phyloP scores from a whole-genome alignment of 371 early-diverging fungal genomes.

The Zychaea mexicana region DNA sequence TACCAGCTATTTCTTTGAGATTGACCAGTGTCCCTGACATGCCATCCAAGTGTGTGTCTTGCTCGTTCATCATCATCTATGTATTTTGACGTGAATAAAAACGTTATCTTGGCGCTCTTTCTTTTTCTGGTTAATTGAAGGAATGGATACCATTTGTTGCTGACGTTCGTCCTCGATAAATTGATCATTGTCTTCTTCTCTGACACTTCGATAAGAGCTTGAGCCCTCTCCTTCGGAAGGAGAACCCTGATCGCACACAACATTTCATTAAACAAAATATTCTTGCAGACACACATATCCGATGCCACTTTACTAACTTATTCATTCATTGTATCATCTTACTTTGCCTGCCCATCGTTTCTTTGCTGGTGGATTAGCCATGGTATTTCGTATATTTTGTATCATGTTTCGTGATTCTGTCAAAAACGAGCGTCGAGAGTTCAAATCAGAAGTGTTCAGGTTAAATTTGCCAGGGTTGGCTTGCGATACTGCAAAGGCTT shows the following conservation, averaged over 20 bases:
- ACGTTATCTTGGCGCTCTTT: neutral
- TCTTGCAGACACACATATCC: no score
- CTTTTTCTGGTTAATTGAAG: neutral
- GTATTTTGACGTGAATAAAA: neutral
- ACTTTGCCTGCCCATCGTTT: constrained; percentile 13
- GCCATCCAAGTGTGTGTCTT: constrained; percentile 62
- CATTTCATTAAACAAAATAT: no score
- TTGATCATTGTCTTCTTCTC: constrained; percentile 31
- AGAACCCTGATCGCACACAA: neutral
- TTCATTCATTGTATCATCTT: no score
- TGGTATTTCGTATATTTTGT: constrained; percentile 41
- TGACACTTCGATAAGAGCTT: neutral
- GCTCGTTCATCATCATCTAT: constrained; percentile 60
- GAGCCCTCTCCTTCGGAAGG: neutral
- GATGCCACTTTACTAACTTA: no score
- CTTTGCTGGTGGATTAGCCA: constrained; percentile 40
- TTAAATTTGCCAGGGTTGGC: constrained; percentile 57
- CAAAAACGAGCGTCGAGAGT: constrained; percentile 50
- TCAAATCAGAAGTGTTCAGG: constrained; percentile 44
- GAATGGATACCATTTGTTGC: constrained; percentile 35
- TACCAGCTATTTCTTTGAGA: constrained; percentile 65
- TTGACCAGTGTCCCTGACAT: constrained; percentile 63
- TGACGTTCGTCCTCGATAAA: constrained; percentile 41
- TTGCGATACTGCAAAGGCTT: constrained; percentile 54
- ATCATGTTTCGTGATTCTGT: constrained; percentile 43